These are phyloP conservation scores for Rhizopogon roseolus DNA, from an alignment of 768 basidiomycete species.

Conservation along the genomic window DNA sequence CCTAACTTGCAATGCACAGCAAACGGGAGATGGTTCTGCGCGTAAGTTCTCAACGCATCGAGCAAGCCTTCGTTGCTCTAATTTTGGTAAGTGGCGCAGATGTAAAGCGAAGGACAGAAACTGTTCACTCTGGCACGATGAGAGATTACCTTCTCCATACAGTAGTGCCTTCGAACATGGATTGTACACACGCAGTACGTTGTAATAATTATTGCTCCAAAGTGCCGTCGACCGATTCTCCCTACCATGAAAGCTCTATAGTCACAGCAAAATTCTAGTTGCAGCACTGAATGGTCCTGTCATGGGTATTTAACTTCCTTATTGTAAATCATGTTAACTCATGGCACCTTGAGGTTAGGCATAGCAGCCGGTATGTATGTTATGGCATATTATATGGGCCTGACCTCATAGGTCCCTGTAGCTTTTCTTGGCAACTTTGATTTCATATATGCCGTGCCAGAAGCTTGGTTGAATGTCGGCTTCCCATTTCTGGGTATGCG, in stretches of 20 bases:
- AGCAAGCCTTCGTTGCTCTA: neutral
- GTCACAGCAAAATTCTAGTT: slow-evolving; percentile 64
- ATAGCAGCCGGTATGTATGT: slow-evolving; percentile 53
- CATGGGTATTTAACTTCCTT: slow-evolving; percentile 44
- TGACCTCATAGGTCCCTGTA: slow-evolving; percentile 16
- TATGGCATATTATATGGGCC: neutral
- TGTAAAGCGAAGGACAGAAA: slow-evolving; percentile 31
- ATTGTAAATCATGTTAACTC: neutral
- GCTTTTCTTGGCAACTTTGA: slow-evolving; percentile 72
- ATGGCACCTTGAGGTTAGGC: slow-evolving; percentile 30
- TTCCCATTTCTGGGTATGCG: slow-evolving; percentile 57
- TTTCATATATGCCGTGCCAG: slow-evolving; percentile 63
- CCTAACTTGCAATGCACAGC: slow-evolving; percentile 29
- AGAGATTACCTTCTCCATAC: slow-evolving; percentile 44
- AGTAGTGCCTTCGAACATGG: slow-evolving; percentile 49
- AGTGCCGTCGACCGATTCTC: neutral
- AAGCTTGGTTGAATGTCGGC: slow-evolving; percentile 58
- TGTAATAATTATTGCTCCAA: neutral
- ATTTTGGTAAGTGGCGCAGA: slow-evolving; percentile 48
- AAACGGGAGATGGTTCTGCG: slow-evolving; percentile 69
- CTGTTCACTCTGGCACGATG: slow-evolving; percentile 18
- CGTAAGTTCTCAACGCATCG: slow-evolving; percentile 39
- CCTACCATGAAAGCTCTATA: slow-evolving; percentile 44
- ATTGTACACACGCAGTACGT: slow-evolving; percentile 61
- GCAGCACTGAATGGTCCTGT: slow-evolving; percentile 74